phyloP scores from a whole-genome alignment of 2,329 filamentous ascomycete genomes.

The Pleoardoris graminearum region DNA sequence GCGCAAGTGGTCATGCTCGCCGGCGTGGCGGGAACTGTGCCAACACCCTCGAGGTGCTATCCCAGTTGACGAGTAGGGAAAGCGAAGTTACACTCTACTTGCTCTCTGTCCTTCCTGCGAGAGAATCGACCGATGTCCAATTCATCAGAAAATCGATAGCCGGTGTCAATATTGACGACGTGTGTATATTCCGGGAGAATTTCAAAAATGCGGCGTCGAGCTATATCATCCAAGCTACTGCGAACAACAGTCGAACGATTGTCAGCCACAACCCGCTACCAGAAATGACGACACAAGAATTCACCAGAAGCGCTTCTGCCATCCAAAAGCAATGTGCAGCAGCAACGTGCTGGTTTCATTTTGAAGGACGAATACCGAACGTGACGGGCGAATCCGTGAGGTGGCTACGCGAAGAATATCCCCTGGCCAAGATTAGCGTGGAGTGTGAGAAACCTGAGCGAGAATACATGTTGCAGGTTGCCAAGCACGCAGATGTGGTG shows the following conservation, averaged over 20 bases:
- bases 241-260: slow-evolving; percentile 66
- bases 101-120: slow-evolving; percentile 57
- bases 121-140: slow-evolving; percentile 54
- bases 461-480: slow-evolving; percentile 61
- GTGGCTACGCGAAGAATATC: slow-evolving; percentile 53
- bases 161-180: slow-evolving; percentile 53
- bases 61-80: slow-evolving; percentile 51
- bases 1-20: slow-evolving; percentile 61
- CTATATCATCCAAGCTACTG: slow-evolving; percentile 67
- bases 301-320: slow-evolving; percentile 48
- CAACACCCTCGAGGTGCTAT: slow-evolving; percentile 71
- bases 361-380: slow-evolving; percentile 71
- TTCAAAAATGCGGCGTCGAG: slow-evolving; percentile 64
- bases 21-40: slow-evolving; percentile 74
- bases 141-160: slow-evolving; percentile 60
- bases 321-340: background rate
- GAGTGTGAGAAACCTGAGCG: slow-evolving; percentile 73
- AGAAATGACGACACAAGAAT: slow-evolving; percentile 69
- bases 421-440: slow-evolving; percentile 63
- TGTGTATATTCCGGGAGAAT: slow-evolving; percentile 62
- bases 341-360: slow-evolving; percentile 65
- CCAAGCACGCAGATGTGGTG: slow-evolving; percentile 67
- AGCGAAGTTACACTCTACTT: slow-evolving; percentile 38
- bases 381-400: slow-evolving; percentile 63
- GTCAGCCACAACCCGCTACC: slow-evolving; percentile 70